Conservation (phyloP, 345 rosid genomes). For the Rhodamnia argentea region DNA sequence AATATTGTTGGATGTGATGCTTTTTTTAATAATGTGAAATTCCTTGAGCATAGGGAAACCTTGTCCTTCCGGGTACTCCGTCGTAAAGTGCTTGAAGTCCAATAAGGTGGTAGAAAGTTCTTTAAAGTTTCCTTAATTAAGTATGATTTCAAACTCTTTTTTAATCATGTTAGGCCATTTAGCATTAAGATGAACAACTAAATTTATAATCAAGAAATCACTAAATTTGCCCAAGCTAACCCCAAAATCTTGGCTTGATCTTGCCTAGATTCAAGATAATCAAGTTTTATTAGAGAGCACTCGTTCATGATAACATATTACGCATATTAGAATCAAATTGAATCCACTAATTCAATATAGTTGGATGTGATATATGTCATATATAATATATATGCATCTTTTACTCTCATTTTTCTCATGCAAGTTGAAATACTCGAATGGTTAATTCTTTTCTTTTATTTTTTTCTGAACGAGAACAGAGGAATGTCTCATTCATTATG, state of each 20-base stretch:
- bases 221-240: neutral
- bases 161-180: neutral
- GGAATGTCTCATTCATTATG: neutral
- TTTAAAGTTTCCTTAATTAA: no score
- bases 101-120: neutral
- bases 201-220: neutral
- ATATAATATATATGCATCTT: neutral
- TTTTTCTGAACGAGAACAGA: neutral
- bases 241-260: neutral
- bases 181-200: neutral
- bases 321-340: no score
- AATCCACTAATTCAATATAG: neutral
- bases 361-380: neutral
- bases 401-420: neutral
- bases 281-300: neutral
- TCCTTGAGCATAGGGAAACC: no score
- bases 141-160: no score
- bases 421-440: neutral
- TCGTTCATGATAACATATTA: neutral
- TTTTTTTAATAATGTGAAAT: no score
- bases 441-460: neutral
- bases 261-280: neutral
- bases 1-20: no score
- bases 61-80: no score
- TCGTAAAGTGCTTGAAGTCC: no score